A percentile compares a stretch with the other conserved stretches of the same genome.
Evolutionary conservation across 495 filamentous ascomycete genomes (phyloP).

Genomic region (Thermothielavioides terrestris): DNA sequence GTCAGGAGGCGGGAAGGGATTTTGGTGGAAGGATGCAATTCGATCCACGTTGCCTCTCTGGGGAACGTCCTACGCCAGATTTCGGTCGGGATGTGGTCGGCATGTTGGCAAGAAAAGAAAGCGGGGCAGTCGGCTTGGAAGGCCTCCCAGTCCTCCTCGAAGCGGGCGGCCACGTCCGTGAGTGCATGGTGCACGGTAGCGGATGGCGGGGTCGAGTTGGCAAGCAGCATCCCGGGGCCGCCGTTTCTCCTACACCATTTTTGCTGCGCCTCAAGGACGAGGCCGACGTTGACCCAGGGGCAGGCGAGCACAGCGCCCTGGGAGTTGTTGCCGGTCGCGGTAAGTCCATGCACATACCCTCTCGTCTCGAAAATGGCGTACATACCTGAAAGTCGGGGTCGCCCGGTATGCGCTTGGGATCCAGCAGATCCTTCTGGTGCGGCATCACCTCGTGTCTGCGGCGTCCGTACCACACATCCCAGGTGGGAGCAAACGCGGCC

Average conservation of each 20-base stretch:
- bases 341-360: no score
- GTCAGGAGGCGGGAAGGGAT: constrained; percentile 29
- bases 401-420: constrained; percentile 15
- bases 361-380: not conserved
- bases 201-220: not conserved
- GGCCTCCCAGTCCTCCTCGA: constrained; percentile 13
- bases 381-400: constrained; percentile 30
- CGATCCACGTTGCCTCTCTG: constrained; percentile 8
- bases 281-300: constrained; percentile 21
- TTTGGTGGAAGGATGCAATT: constrained; percentile 20
- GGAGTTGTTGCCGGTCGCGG: not conserved
- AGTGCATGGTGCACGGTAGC: not conserved
- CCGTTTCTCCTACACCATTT: constrained; percentile 19
- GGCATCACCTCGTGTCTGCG: not conserved
- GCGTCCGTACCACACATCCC: constrained; percentile 28
- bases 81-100: not conserved
- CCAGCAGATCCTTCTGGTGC: not conserved
- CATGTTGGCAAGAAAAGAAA: not conserved
- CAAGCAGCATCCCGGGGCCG: not conserved
- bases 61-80: not conserved
- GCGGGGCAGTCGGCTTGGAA: not conserved
- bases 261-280: constrained; percentile 26
- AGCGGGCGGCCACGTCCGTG: not conserved
- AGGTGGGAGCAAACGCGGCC: constrained; percentile 30
- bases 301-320: constrained; percentile 27